phyloP scores from a whole-genome alignment of 768 basidiomycete genomes.

The Lyophyllum shimeji region DNA sequence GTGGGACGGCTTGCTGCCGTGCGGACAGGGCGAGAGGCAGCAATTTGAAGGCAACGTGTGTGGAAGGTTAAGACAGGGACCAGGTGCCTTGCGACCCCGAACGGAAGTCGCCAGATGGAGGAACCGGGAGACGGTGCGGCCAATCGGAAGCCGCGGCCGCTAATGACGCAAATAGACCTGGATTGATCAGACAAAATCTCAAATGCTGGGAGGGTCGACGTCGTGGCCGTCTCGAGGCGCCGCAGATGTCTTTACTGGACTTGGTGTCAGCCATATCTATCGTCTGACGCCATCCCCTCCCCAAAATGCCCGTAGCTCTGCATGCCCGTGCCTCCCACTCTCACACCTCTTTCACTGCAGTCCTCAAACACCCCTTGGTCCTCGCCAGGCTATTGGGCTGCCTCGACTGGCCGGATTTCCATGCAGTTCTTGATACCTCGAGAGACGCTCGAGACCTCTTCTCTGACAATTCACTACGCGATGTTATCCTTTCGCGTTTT shows the following conservation, averaged over 20 bases:
- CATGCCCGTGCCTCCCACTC: not conserved
- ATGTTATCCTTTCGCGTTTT: slow-evolving; percentile 46
- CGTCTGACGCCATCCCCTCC: not conserved
- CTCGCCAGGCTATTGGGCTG: slow-evolving; percentile 28
- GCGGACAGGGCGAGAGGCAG: too few species aligned
- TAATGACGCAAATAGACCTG: slow-evolving; percentile 10
- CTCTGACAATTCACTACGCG: slow-evolving; percentile 24
- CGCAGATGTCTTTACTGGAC: slow-evolving; percentile 10
- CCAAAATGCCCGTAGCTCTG: too few species aligned
- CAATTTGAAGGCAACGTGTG: too few species aligned
- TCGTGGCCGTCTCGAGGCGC: slow-evolving; percentile 11
- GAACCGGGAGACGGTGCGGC: not conserved
- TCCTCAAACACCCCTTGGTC: slow-evolving; percentile 19
- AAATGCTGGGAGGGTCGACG: slow-evolving; percentile 1
- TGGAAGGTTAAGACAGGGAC: not conserved
- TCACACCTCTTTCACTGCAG: not conserved
- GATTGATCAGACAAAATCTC: slow-evolving; percentile 5
- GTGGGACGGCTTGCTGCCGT: too few species aligned
- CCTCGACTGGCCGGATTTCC: slow-evolving; percentile 38
- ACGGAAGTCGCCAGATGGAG: not conserved
- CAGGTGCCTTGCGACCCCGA: not conserved
- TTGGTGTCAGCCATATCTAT: not conserved
- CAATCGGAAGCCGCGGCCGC: not conserved
- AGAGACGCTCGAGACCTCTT: slow-evolving; percentile 30
- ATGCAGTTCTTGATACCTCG: slow-evolving; percentile 40